Evolutionary conservation across 1,284 basidiomycete species (phyloP).

Genomic region (Ustilago loliicola): DNA sequence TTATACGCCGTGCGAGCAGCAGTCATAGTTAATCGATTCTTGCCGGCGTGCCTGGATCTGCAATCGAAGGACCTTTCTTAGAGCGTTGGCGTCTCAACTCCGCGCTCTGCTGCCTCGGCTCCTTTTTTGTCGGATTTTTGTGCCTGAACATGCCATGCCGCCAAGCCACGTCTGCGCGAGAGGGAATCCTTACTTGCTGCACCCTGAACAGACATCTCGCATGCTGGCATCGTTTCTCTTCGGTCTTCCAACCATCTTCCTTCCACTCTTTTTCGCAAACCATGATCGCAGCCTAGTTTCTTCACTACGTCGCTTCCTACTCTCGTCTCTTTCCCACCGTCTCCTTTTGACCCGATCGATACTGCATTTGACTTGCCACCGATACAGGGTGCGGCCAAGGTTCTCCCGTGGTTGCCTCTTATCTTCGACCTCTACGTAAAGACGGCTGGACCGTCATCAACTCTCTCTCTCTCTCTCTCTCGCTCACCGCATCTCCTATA

Average conservation of each 20-base stretch:
- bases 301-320: not conserved
- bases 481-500: not conserved
- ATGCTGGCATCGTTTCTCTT: not conserved
- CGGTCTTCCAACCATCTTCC: not conserved
- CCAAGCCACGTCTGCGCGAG: not conserved
- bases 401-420: not conserved
- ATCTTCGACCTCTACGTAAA: not conserved
- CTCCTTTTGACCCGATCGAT: not conserved
- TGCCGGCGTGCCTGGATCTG: too few species aligned
- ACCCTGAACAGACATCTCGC: not conserved
- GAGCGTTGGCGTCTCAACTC: too few species aligned
- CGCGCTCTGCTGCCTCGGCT: too few species aligned
- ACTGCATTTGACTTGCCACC: not conserved
- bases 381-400: too few species aligned
- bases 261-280: not conserved
- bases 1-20: too few species aligned
- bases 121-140: too few species aligned
- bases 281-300: not conserved
- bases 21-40: too few species aligned
- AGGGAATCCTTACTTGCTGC: not conserved
- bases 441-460: slow-evolving; percentile 6
- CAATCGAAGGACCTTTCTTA: too few species aligned
- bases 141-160: too few species aligned
- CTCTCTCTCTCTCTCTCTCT: not conserved
- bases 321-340: not conserved